phyloP scores from a whole-genome alignment of 805 yeast species.

The Cyberlindnera mrakii region DNA sequence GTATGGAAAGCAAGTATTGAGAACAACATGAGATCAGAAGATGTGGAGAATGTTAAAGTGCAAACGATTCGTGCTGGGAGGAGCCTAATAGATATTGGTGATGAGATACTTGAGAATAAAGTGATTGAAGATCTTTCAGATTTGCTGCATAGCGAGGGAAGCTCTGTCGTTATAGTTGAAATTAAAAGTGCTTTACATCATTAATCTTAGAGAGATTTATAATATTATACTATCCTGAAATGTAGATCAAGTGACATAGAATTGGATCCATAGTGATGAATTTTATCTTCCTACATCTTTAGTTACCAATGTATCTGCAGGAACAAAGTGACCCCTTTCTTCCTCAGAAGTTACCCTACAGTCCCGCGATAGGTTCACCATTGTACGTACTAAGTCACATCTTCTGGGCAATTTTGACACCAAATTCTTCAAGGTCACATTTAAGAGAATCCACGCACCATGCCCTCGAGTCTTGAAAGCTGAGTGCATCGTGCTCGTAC shows the following conservation, averaged over 20 bases:
- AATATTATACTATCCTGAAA: background rate
- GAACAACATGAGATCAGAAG: slow-evolving; percentile 31
- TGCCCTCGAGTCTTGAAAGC: no score
- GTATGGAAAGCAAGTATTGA: slow-evolving; percentile 23
- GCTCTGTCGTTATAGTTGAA: slow-evolving; percentile 41
- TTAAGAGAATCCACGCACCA: no score
- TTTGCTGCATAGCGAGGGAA: slow-evolving; percentile 31
- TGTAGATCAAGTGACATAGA: background rate
- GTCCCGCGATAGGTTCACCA: no score
- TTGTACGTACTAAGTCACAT: no score
- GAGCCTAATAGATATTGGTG: slow-evolving; percentile 14
- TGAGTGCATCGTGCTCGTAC: no score
- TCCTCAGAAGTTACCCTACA: no score
- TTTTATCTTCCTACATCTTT: no score
- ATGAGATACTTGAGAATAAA: slow-evolving; percentile 7
- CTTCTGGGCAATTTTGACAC: no score
- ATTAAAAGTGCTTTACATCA: slow-evolving; percentile 10
- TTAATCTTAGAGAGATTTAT: slow-evolving; percentile 38
- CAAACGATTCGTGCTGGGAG: slow-evolving; percentile 38
- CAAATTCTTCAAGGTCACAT: no score
- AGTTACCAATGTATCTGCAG: no score
- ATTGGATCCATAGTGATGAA: no score
- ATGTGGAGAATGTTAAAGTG: slow-evolving; percentile 55
- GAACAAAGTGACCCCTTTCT: no score
- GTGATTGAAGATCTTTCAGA: slow-evolving; percentile 22